Evolutionary conservation across 768 basidiomycete species (phyloP).

Genomic region (Tylopilus cervinicoccineus): DNA sequence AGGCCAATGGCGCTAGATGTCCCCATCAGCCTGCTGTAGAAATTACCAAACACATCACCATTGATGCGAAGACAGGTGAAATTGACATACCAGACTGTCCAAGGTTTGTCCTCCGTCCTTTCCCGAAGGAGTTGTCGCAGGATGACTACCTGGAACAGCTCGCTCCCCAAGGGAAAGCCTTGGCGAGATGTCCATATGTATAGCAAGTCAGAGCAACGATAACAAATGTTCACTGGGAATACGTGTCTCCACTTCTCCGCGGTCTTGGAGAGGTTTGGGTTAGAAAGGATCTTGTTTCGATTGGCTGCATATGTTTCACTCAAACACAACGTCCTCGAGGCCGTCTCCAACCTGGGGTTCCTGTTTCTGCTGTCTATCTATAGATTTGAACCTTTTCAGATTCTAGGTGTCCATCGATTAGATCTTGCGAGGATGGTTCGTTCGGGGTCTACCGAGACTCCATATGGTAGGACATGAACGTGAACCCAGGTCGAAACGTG

Average conservation of each 20-base stretch:
- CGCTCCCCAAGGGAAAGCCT: constrained; percentile 28
- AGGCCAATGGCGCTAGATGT: constrained; percentile 45
- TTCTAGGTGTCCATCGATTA: constrained; percentile 4
- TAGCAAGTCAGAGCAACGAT: constrained; percentile 12
- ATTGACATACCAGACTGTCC: constrained; percentile 45
- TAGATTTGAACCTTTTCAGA: constrained; percentile 15
- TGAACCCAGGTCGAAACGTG: constrained; percentile 11
- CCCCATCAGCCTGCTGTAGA: constrained; percentile 62
- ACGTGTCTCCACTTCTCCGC: constrained; percentile 21
- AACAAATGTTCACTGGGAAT: constrained; percentile 4
- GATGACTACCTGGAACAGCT: constrained; percentile 23
- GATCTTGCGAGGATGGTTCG: constrained; percentile 16
- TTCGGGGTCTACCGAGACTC: constrained; percentile 16
- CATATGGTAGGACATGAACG: constrained; percentile 15
- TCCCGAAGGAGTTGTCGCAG: constrained; percentile 6
- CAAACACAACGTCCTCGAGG: constrained; percentile 18
- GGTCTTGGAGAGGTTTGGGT: constrained; percentile 11
- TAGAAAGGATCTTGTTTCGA: constrained; percentile 5
- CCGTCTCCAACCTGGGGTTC: constrained; percentile 22
- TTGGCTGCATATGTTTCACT: constrained; percentile 24
- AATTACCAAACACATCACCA: constrained; percentile 53
- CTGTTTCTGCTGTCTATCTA: constrained; percentile 30
- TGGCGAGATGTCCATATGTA: constrained; percentile 32
- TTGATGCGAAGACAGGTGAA: constrained; percentile 46
- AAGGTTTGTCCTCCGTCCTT: constrained; percentile 34